phyloP scores from a whole-genome alignment of 805 yeast species.

The Wickerhamomyces rabaulensis region DNA sequence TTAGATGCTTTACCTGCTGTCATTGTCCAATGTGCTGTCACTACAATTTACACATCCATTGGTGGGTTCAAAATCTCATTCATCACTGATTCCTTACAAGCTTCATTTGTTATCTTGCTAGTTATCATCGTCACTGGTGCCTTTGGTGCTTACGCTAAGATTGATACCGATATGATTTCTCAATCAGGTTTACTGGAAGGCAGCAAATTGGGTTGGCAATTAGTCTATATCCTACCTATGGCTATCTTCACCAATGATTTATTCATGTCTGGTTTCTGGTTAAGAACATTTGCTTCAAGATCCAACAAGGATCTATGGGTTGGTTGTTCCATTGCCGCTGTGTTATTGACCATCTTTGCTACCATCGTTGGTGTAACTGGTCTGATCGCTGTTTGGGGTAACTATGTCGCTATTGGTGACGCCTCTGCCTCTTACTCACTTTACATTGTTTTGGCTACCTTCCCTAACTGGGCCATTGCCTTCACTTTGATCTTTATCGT shows the following conservation, averaged over 20 bases:
- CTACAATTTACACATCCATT: conserved; percentile 77
- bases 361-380: conserved; percentile 81
- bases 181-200: conserved; percentile 60
- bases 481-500: conserved; percentile 72
- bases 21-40: conserved; percentile 80
- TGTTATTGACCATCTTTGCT: conserved; percentile 57
- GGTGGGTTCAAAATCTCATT: conserved; percentile 92
- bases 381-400: conserved; percentile 87
- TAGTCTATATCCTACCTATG: conserved; percentile 74
- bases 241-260: conserved; percentile 89
- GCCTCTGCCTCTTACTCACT: conserved; percentile 62
- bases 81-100: conserved; percentile 82
- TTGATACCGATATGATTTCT: conserved; percentile 56
- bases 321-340: conserved; percentile 72
- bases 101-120: conserved; percentile 61
- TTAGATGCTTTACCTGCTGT: conserved; percentile 74
- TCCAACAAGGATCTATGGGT: conserved; percentile 68
- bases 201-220: conserved; percentile 81
- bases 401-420: conserved; percentile 42
- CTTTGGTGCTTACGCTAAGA: conserved; percentile 64
- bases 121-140: conserved; percentile 71
- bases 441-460: conserved; percentile 58
- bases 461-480: conserved; percentile 86
- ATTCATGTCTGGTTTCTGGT: conserved; percentile 90
- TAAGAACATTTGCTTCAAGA: conserved; percentile 86